Evolutionary conservation across 257 asterid genomes (phyloP), one percentile per base, ranked within the genome.

Genomic region (Gentiana straminea): DNA sequence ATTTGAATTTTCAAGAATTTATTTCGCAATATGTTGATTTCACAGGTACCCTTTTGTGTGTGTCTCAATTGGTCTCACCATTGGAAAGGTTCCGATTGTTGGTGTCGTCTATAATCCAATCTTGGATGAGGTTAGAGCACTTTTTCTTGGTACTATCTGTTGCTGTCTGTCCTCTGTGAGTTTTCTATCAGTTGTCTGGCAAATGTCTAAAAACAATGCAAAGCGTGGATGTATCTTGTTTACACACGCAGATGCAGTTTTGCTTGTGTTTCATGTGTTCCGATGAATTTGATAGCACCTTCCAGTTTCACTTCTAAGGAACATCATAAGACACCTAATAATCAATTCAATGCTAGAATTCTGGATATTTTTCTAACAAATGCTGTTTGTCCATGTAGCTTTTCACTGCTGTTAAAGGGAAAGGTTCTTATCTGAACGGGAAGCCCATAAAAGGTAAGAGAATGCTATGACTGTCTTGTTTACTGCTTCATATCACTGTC

Each of bases 71-170:
- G 95, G 97, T 54, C 89, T 85, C 61, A 81, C 97, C 64, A 73
- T 89, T 63, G 85, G 68, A 55, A 77, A 75, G 63, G 66, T 73
- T 66, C 94, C 97, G 50, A 77, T 72, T 1, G 92, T 89, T 32
- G 97, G 97, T 57, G 95, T 89, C 36, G 83, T 89, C 57, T 89
- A 83, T 75, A 89, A 89, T 60, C 97, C 97, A 8, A 78, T 85
- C 53, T 74, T 85, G 77, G 76, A 83, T 12, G 97, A 89, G 97
- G 97, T 89, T 74, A 70, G 69, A 36, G 8, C 38, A 13, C 57
- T 47, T 33, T 37, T 13, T 57, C 55, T 59, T 33, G 5, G 7
- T 1, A 6, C 46, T 5, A 41, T 41, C 9, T 4, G 46, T 41
- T 41, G 46, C 5, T 41, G 7, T 10, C 46, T 41, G 8, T 41